A percentile compares a stretch with the other conserved stretches of the same genome.
phyloP scores from a whole-genome alignment of 169 alveolate genomes.

The Plasmodium adleri region DNA sequence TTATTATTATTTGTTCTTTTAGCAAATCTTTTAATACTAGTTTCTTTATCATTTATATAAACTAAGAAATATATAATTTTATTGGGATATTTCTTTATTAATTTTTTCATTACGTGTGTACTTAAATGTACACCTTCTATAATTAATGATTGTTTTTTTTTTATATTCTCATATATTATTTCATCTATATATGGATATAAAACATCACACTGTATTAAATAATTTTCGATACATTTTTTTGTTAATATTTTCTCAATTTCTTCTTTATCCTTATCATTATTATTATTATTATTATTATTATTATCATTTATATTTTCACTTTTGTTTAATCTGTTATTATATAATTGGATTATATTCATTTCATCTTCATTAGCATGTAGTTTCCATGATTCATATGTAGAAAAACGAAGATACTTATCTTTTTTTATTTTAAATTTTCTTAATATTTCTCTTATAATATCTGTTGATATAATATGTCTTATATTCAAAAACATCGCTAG shows the following conservation, averaged over 20 bases:
- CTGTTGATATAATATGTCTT: conserved; percentile 57
- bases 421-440: conserved; percentile 33
- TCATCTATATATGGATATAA: conserved; percentile 53
- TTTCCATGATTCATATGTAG: conserved; percentile 75
- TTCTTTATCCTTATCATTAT: neutral
- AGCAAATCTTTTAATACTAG: conserved; percentile 68
- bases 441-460: conserved; percentile 57
- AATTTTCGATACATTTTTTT: conserved; percentile 56
- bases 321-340: neutral
- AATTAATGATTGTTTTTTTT: conserved; percentile 51
- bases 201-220: conserved; percentile 48
- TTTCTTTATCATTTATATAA: conserved; percentile 59
- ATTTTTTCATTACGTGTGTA: conserved; percentile 24
- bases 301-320: neutral
- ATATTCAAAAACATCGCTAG: conserved; percentile 50
- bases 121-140: conserved; percentile 73
- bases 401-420: conserved; percentile 44
- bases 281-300: neutral
- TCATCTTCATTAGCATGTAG: conserved; percentile 9
- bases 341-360: too few species aligned
- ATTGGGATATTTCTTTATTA: conserved; percentile 57
- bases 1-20: conserved; percentile 20
- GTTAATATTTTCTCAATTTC: neutral
- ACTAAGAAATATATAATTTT: conserved; percentile 65
- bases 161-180: conserved; percentile 37